Conservation (phyloP, 345 rosid genomes). For the Moricandia arvensis region DNA sequence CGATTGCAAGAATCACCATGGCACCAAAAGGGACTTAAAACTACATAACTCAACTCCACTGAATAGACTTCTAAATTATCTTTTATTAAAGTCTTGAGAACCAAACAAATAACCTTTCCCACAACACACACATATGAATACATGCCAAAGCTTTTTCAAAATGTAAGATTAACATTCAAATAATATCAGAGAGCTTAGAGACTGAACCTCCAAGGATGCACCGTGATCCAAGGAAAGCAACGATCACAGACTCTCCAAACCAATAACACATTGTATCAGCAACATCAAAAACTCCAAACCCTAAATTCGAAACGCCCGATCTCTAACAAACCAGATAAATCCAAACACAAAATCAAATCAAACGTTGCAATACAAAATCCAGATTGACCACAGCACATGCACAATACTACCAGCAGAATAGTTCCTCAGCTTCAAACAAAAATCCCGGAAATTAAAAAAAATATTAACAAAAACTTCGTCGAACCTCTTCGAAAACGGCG, state of each 20-base stretch:
- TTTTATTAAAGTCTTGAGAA: neutral
- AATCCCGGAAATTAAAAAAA: neutral
- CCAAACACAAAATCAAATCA: conserved; percentile 11
- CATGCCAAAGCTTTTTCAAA: neutral
- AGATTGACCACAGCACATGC: conserved; percentile 32
- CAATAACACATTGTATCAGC: conserved; percentile 39
- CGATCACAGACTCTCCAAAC: conserved; percentile 22
- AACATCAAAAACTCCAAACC: conserved; percentile 38
- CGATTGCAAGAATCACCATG: neutral
- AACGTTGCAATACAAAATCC: conserved; percentile 17
- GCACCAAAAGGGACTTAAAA: neutral
- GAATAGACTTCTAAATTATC: neutral
- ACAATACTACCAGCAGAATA: conserved; percentile 31
- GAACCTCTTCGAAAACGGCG: neutral
- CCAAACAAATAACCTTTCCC: neutral
- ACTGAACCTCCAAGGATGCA: conserved; percentile 19
- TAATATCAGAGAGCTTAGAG: neutral
- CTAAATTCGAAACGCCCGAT: conserved; percentile 36
- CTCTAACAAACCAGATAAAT: conserved; percentile 6
- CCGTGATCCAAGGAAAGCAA: conserved; percentile 9
- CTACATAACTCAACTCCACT: neutral
- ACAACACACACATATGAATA: neutral
- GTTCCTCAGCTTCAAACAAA: conserved; percentile 9
- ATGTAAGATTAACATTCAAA: neutral
- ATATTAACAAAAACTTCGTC: neutral